Evolutionary conservation across 208 protist species (phyloP).

Genomic region (Acanthamoeba triangularis): DNA sequence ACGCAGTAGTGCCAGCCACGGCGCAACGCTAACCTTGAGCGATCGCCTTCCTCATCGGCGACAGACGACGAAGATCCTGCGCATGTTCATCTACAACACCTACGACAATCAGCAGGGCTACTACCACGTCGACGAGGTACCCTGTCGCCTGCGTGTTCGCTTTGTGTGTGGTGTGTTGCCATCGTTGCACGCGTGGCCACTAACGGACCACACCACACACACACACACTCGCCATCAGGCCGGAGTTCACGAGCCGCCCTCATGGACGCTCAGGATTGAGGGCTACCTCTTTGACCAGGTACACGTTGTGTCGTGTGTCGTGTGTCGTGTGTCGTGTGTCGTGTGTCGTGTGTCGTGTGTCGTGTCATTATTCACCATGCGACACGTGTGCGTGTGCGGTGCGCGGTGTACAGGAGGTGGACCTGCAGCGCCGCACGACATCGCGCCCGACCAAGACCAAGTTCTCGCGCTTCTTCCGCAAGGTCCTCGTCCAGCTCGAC

Average conservation of each 20-base stretch:
- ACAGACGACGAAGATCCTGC: conserved; percentile 47
- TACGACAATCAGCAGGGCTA: conserved; percentile 66
- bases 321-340: no score
- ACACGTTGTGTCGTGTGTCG: not conserved
- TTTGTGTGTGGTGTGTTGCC: not conserved
- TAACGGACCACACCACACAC: not conserved
- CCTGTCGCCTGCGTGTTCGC: not conserved
- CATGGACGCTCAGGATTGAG: conserved; percentile 63
- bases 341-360: no score
- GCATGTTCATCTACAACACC: conserved; percentile 75
- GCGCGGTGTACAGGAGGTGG: not conserved
- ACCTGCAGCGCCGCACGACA: conserved; percentile 31
- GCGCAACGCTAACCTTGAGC: not conserved
- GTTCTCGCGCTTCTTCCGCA: conserved; percentile 67
- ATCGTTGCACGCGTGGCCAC: not conserved
- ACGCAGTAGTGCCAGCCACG: no score
- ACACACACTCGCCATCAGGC: not conserved
- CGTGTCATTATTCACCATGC: no score
- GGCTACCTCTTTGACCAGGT: conserved; percentile 58
- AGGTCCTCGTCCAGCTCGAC: conserved; percentile 62
- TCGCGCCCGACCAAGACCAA: conserved; percentile 44
- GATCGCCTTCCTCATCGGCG: not conserved
- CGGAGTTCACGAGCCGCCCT: conserved; percentile 39
- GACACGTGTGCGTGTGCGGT: not conserved
- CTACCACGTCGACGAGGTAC: conserved; percentile 68